Conservation (phyloP, 306 rosid species). For the Corylus avellana region DNA sequence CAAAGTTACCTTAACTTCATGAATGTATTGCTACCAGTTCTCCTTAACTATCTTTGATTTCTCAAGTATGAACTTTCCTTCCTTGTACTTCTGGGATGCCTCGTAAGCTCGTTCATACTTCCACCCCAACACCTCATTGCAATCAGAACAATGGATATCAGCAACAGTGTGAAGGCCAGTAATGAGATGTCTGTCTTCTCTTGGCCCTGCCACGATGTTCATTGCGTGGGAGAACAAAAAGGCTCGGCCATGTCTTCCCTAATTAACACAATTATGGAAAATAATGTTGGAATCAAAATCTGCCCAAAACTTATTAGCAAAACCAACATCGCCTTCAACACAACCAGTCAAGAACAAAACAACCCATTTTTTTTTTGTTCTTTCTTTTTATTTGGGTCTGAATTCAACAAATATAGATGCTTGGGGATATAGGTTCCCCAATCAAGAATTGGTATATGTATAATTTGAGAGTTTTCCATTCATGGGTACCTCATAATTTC, state of each 20-base stretch:
- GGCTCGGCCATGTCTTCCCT: slow-evolving; percentile 95
- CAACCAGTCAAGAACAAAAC: not conserved
- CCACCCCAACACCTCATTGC: slow-evolving; percentile 92
- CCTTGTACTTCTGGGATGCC: slow-evolving; percentile 93
- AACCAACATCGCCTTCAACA: not conserved
- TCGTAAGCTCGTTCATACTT: slow-evolving; percentile 89
- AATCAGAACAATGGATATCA: slow-evolving; percentile 78
- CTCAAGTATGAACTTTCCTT: slow-evolving; percentile 94
- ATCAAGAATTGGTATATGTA: not conserved
- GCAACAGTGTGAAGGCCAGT: slow-evolving; percentile 99
- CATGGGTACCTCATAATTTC: not conserved
- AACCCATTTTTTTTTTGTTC: not conserved
- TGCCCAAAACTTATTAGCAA: not conserved
- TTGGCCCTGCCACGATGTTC: slow-evolving; percentile 79
- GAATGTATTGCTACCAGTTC: slow-evolving; percentile 70
- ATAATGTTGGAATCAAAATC: slow-evolving; percentile 27
- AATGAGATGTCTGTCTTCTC: slow-evolving; percentile 85
- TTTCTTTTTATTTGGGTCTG: not conserved
- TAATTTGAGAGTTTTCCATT: not conserved
- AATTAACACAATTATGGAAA: slow-evolving; percentile 24
- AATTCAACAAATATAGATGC: not conserved
- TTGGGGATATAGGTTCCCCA: slow-evolving; percentile 10
- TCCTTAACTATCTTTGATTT: slow-evolving; percentile 90
- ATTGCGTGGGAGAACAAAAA: slow-evolving; percentile 96
- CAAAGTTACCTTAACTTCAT: slow-evolving; percentile 31